Conservation (phyloP, 768 basidiomycete genomes). For the Lactarius sp. region DNA sequence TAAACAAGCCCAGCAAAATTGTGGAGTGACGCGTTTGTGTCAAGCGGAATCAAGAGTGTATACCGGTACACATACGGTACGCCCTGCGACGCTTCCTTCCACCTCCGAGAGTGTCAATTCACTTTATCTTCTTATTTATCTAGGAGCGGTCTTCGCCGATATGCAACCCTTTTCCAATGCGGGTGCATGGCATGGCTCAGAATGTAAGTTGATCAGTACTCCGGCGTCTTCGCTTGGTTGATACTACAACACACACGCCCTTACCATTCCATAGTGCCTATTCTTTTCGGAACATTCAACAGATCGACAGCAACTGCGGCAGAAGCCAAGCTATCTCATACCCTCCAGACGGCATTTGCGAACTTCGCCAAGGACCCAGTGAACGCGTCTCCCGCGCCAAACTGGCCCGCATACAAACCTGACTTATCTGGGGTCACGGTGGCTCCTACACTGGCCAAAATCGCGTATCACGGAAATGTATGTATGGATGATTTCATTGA, state of each 20-base stretch:
- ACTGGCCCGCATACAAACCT: slow-evolving; percentile 10
- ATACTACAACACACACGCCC: neutral
- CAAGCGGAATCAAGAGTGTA: slow-evolving; percentile 4
- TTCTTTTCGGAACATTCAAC: slow-evolving; percentile 32
- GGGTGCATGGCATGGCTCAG: neutral
- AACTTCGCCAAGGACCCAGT: slow-evolving; percentile 11
- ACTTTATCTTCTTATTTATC: neutral
- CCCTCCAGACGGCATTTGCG: slow-evolving; percentile 20
- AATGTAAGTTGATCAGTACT: neutral
- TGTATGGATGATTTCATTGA: slow-evolving; percentile 1
- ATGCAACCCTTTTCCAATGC: neutral
- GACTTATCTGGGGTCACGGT: neutral
- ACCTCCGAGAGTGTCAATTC: neutral
- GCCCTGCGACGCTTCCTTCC: neutral
- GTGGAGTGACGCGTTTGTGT: slow-evolving; percentile 14
- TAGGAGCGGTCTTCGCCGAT: slow-evolving; percentile 8
- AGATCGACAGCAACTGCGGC: slow-evolving; percentile 26
- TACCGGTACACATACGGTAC: slow-evolving; percentile 16
- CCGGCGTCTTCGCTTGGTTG: neutral
- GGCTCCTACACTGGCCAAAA: slow-evolving; percentile 6
- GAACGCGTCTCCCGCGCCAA: neutral
- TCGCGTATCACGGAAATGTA: slow-evolving; percentile 9
- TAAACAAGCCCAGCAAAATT: slow-evolving; percentile 11
- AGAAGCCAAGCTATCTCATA: slow-evolving; percentile 28
- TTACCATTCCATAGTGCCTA: slow-evolving; percentile 17